Evolutionary conservation across 2,329 filamentous ascomycete genomes (phyloP).

Genomic region (Aspergillus sp.): DNA sequence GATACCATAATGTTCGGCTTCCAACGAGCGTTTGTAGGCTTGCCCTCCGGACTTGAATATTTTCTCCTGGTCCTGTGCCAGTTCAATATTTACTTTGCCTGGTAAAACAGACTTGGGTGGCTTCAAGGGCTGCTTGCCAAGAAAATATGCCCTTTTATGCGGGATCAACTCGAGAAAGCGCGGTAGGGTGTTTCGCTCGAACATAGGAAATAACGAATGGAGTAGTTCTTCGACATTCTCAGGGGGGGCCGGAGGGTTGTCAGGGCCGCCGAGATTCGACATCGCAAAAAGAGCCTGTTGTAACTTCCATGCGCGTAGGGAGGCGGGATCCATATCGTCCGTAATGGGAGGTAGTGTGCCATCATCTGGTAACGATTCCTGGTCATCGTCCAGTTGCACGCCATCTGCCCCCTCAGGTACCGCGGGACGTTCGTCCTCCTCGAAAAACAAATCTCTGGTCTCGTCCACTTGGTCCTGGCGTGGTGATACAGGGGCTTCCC

Average conservation of each 20-base stretch:
- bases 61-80: conserved; percentile 83
- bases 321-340: conserved; percentile 43
- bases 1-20: conserved; percentile 58
- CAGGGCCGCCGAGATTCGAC: conserved; percentile 50
- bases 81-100: conserved; percentile 83
- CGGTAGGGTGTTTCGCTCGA: conserved; percentile 71
- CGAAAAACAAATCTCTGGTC: conserved; percentile 33
- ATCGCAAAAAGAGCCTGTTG: conserved; percentile 49
- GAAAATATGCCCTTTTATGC: conserved; percentile 73
- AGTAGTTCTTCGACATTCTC: conserved; percentile 74
- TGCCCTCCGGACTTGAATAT: conserved; percentile 73
- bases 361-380: conserved; percentile 27
- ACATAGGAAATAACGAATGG: conserved; percentile 77
- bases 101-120: conserved; percentile 79
- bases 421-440: conserved; percentile 27
- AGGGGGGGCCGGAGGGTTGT: conserved; percentile 65
- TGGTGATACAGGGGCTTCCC: conserved; percentile 42
- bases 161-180: conserved; percentile 82
- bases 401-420: conserved; percentile 14
- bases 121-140: conserved; percentile 75
- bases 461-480: conserved; percentile 30
- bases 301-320: conserved; percentile 45
- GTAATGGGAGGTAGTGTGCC: conserved; percentile 26
- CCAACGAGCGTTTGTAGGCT: conserved; percentile 50
- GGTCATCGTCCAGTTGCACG: conserved; percentile 27